Percentiles rank a stretch among this genome's conserved stretches.
Evolutionary conservation across 2,329 filamentous ascomycete species (phyloP).

Genomic region (Coniochaeta hoffmannii): DNA sequence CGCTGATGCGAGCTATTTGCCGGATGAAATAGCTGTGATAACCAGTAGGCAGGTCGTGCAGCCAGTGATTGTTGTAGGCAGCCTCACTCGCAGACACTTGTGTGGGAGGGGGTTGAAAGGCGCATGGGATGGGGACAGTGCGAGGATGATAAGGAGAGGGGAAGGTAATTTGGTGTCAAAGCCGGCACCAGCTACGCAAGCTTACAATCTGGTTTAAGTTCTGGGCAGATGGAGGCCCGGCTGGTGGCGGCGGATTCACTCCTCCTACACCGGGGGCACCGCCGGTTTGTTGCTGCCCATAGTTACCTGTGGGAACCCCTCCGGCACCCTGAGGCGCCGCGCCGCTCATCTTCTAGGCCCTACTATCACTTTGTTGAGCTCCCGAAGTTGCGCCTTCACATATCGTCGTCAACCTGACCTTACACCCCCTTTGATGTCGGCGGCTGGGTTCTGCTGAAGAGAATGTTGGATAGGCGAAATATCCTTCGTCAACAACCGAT

Average conservation of each 20-base stretch:
- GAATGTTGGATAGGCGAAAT: neutral
- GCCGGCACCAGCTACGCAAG: conserved; percentile 9
- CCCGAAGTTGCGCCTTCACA: neutral
- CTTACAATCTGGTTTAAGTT: conserved; percentile 95
- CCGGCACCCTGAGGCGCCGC: conserved; percentile 8
- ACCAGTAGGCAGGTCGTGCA: neutral
- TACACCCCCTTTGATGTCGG: neutral
- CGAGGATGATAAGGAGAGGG: too few relatives aligned
- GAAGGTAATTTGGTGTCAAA: neutral
- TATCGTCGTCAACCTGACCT: neutral
- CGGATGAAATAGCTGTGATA: neutral
- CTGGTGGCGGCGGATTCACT: neutral
- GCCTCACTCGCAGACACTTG: neutral
- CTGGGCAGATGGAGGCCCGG: conserved; percentile 64
- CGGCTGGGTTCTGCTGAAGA: neutral
- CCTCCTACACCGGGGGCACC: conserved; percentile 9
- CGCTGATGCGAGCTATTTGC: too few relatives aligned
- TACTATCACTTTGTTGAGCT: neutral
- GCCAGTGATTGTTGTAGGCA: neutral
- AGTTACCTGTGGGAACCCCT: conserved; percentile 7
- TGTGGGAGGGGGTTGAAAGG: too few relatives aligned
- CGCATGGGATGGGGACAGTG: too few relatives aligned
- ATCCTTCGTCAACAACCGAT: neutral
- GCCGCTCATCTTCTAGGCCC: conserved; percentile 11
- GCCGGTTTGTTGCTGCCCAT: conserved; percentile 15